Conservation (phyloP, 2,329 filamentous ascomycete species). For the Beauveria medogensis region DNA sequence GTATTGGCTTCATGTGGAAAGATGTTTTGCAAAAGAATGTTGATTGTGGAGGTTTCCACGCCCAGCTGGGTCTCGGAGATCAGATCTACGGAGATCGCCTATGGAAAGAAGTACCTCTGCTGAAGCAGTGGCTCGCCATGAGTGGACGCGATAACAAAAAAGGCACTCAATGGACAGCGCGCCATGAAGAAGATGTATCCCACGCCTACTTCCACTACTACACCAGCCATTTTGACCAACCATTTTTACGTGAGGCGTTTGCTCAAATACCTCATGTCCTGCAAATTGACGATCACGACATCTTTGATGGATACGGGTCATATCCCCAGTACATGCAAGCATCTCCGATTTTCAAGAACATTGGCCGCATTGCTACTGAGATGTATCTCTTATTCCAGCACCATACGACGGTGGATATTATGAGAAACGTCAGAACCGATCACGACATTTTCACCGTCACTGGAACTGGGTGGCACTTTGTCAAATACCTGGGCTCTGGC, state of each 20-base stretch:
- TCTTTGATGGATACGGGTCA: conserved; percentile 95
- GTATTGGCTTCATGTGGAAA: conserved; percentile 96
- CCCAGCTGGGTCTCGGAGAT: conserved; percentile 83
- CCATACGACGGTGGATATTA: conserved; percentile 88
- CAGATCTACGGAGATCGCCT: conserved; percentile 93
- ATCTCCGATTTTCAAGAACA: conserved; percentile 96
- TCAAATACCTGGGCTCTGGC: conserved; percentile 90
- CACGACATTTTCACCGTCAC: conserved; percentile 93
- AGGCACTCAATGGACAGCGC: conserved; percentile 83
- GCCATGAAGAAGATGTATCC: conserved; percentile 88
- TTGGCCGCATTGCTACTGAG: conserved; percentile 87
- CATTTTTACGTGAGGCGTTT: conserved; percentile 87
- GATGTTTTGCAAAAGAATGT: conserved; percentile 96
- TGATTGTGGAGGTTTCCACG: conserved; percentile 92
- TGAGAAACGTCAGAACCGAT: conserved; percentile 82
- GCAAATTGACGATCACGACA: conserved; percentile 94
- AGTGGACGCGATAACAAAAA: conserved; percentile 90
- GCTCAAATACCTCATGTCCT: conserved; percentile 93
- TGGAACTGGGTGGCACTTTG: conserved; percentile 96
- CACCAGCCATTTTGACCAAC: conserved; percentile 95
- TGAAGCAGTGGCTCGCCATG: conserved; percentile 93
- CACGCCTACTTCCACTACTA: conserved; percentile 99
- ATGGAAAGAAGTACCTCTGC: conserved; percentile 89
- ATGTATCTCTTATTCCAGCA: conserved; percentile 99
- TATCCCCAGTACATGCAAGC: conserved; percentile 98